phyloP scores from a whole-genome alignment of 2,329 filamentous ascomycete species.

The Pseudogymnoascus sp. region DNA sequence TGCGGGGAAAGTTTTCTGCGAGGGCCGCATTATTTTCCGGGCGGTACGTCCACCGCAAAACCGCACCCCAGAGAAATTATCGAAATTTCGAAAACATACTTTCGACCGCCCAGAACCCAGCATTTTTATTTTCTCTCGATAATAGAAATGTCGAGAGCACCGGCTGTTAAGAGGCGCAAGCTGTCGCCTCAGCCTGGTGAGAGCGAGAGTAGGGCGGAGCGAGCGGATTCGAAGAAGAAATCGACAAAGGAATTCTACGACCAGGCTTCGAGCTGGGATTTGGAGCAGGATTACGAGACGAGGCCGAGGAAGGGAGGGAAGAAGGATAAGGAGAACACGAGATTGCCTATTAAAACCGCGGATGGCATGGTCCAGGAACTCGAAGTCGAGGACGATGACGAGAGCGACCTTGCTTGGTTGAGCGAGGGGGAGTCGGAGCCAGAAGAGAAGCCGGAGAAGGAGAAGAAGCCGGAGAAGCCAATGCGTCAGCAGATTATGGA shows the following conservation, averaged over 20 bases:
- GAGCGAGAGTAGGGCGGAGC: slow-evolving; percentile 19
- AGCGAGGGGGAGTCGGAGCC: slow-evolving; percentile 41
- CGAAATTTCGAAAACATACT: slow-evolving; percentile 11
- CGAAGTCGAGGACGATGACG: slow-evolving; percentile 44
- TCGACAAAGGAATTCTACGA: slow-evolving; percentile 47
- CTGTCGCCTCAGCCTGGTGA: slow-evolving; percentile 45
- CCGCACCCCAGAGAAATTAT: slow-evolving; percentile 17
- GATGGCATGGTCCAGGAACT: slow-evolving; percentile 63
- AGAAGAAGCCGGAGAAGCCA: slow-evolving; percentile 56
- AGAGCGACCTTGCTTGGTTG: slow-evolving; percentile 56
- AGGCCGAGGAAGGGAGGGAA: slow-evolving; percentile 67
- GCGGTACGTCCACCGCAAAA: background rate
- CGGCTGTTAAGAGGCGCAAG: slow-evolving; percentile 46
- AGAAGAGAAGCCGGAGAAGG: slow-evolving; percentile 39
- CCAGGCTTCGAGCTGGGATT: slow-evolving; percentile 73
- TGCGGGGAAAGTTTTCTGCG: slow-evolving; percentile 22
- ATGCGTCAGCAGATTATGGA: slow-evolving; percentile 70
- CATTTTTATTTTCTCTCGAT: slow-evolving; percentile 7
- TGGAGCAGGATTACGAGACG: slow-evolving; percentile 85
- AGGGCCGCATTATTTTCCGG: slow-evolving; percentile 21
- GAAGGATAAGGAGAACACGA: slow-evolving; percentile 60
- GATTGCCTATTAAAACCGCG: slow-evolving; percentile 77
- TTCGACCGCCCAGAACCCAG: background rate
- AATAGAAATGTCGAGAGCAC: slow-evolving; percentile 25
- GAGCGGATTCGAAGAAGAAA: slow-evolving; percentile 13